Conservation (phyloP, 441 rosid genomes). For the Adansonia rubrostipa region DNA sequence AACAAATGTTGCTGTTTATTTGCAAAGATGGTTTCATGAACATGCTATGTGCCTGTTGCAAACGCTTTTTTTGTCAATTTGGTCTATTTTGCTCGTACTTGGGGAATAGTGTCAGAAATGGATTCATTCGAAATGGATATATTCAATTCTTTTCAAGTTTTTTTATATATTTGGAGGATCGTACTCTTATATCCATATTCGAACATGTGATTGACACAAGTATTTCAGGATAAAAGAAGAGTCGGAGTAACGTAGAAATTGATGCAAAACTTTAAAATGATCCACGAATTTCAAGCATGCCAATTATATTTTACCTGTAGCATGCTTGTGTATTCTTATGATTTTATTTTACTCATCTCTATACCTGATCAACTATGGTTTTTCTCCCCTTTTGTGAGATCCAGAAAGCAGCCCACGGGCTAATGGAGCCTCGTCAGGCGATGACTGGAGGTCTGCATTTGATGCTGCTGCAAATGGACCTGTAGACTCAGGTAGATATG, state of each 20-base stretch:
- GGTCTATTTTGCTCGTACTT: background rate
- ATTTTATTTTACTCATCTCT: background rate
- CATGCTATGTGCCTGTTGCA: background rate
- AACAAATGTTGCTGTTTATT: background rate
- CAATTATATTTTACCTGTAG: background rate
- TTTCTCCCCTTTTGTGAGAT: background rate
- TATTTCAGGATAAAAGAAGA: background rate
- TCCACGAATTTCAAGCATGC: background rate
- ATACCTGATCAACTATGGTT: background rate
- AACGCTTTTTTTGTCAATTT: background rate
- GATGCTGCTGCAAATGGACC: constrained; percentile 82
- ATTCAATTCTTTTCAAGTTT: background rate
- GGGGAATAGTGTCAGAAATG: background rate
- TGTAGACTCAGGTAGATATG: constrained; percentile 54
- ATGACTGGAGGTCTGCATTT: constrained; percentile 98
- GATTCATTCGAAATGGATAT: background rate
- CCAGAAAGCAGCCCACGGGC: constrained; percentile 88
- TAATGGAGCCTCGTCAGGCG: constrained; percentile 60
- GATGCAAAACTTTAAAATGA: background rate
- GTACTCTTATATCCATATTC: background rate
- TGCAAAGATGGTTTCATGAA: background rate
- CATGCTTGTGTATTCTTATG: constrained; percentile 12
- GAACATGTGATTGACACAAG: background rate
- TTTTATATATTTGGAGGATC: background rate
- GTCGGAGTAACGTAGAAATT: background rate